Evolutionary conservation across 2,329 filamentous ascomycete species (phyloP).

Genomic region (Alternaria brassicicola): DNA sequence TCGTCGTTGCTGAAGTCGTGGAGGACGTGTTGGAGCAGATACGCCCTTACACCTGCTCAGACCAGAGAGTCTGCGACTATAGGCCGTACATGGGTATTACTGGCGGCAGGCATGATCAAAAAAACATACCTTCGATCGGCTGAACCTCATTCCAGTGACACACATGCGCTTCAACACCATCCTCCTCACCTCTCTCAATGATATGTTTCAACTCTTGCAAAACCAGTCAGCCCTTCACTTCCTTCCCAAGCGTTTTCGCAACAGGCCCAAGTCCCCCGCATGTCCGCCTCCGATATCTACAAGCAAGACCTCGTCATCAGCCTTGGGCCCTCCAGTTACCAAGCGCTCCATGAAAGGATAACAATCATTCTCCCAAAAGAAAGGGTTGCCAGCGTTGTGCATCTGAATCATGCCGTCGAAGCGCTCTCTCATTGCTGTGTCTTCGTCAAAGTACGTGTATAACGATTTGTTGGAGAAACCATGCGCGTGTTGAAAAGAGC

Average conservation of each 20-base stretch:
- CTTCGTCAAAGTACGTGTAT: conserved; percentile 10
- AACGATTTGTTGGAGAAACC: neutral
- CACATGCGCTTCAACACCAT: conserved; percentile 8
- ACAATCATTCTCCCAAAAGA: conserved; percentile 14
- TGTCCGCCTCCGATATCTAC: neutral
- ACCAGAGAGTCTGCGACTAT: no score
- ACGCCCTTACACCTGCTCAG: neutral
- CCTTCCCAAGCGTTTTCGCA: neutral
- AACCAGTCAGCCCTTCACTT: conserved; percentile 9
- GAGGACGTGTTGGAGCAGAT: neutral
- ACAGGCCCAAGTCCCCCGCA: neutral
- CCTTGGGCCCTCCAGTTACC: neutral
- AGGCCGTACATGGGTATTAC: rapidly evolving
- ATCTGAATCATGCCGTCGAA: conserved; percentile 19
- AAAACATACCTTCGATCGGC: neutral
- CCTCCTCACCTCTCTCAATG: conserved; percentile 7
- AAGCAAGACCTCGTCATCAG: neutral
- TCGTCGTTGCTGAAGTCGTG: neutral
- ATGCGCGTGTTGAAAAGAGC: conserved; percentile 12
- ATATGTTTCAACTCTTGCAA: conserved; percentile 22
- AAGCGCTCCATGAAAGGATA: neutral
- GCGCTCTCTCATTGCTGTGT: conserved; percentile 9
- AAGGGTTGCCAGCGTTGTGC: conserved; percentile 16
- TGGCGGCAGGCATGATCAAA: rapidly evolving
- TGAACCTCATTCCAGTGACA: neutral